Evolutionary conservation across 1,284 basidiomycete species (phyloP).

Genomic region (Apiotrichum gamsii): DNA sequence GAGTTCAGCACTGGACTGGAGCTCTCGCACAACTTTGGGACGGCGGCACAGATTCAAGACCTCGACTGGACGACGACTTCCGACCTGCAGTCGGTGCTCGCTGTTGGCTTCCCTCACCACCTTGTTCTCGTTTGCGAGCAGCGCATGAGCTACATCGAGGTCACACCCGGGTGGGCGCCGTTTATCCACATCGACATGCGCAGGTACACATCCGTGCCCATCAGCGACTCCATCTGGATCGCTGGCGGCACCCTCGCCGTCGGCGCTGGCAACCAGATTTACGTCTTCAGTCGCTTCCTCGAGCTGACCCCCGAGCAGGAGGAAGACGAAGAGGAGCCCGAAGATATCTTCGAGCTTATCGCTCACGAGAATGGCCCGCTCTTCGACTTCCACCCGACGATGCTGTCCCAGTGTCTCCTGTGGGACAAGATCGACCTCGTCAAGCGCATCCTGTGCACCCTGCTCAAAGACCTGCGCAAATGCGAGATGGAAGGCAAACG

Average conservation of each 20-base stretch:
- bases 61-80: constrained; percentile 88
- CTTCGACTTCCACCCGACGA: constrained; percentile 82
- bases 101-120: constrained; percentile 70
- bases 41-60: constrained; percentile 56
- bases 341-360: constrained; percentile 70
- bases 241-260: constrained; percentile 65
- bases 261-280: constrained; percentile 65
- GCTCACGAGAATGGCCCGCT: constrained; percentile 75
- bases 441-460: constrained; percentile 67
- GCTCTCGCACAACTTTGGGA: constrained; percentile 60
- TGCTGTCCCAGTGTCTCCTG: constrained; percentile 80
- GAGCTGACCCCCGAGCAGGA: constrained; percentile 44
- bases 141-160: constrained; percentile 79
- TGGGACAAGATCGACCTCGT: constrained; percentile 83
- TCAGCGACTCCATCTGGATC: constrained; percentile 82
- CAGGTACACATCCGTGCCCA: constrained; percentile 66
- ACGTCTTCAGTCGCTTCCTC: constrained; percentile 53
- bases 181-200: constrained; percentile 66
- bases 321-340: constrained; percentile 25
- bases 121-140: constrained; percentile 80
- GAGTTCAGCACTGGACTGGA: constrained; percentile 87
- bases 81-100: constrained; percentile 78
- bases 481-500: constrained; percentile 32
- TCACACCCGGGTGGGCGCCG: constrained; percentile 69
- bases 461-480: constrained; percentile 51